Evolutionary conservation across 2,329 filamentous ascomycete species (phyloP).

Genomic region (Sporothrix mexicana): DNA sequence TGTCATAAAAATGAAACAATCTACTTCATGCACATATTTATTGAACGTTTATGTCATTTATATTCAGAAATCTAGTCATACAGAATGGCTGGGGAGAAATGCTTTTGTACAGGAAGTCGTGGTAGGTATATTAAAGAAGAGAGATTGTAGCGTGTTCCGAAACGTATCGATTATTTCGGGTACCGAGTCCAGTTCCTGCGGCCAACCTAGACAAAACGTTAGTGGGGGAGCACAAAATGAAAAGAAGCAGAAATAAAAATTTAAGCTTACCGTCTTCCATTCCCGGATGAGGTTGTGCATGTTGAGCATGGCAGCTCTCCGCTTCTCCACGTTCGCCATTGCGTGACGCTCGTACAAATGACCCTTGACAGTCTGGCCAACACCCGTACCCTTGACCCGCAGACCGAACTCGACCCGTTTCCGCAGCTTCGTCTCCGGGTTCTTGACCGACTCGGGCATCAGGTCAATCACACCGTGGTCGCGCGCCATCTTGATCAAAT

Average conservation of each 20-base stretch:
- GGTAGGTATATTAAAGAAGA: slow-evolving; percentile 19
- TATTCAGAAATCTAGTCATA: slow-evolving; percentile 28
- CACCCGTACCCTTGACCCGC: slow-evolving; percentile 88
- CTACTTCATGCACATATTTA: not conserved
- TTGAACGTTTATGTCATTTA: not conserved
- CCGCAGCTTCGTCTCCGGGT: slow-evolving; percentile 71
- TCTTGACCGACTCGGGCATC: slow-evolving; percentile 77
- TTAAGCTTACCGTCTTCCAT: slow-evolving; percentile 81
- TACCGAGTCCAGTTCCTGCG: slow-evolving; percentile 63
- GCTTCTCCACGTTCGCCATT: slow-evolving; percentile 80
- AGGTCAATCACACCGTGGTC: slow-evolving; percentile 81
- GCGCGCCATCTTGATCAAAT: slow-evolving; percentile 84
- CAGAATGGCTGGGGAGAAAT: slow-evolving; percentile 15
- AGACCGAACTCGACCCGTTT: slow-evolving; percentile 79
- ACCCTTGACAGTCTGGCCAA: slow-evolving; percentile 92
- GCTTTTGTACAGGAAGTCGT: slow-evolving; percentile 26
- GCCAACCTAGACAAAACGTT: slow-evolving; percentile 52
- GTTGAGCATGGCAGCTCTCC: slow-evolving; percentile 88
- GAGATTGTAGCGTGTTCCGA: not conserved
- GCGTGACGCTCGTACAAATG: slow-evolving; percentile 89
- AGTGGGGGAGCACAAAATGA: slow-evolving; percentile 44
- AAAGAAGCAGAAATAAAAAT: not conserved
- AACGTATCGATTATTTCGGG: slow-evolving; percentile 55
- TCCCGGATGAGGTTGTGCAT: slow-evolving; percentile 92
- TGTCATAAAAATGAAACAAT: not conserved